These are phyloP conservation scores for Nitzschia sp. DNA, from an alignment of 108 stramenopile species.

Conservation along the genomic window DNA sequence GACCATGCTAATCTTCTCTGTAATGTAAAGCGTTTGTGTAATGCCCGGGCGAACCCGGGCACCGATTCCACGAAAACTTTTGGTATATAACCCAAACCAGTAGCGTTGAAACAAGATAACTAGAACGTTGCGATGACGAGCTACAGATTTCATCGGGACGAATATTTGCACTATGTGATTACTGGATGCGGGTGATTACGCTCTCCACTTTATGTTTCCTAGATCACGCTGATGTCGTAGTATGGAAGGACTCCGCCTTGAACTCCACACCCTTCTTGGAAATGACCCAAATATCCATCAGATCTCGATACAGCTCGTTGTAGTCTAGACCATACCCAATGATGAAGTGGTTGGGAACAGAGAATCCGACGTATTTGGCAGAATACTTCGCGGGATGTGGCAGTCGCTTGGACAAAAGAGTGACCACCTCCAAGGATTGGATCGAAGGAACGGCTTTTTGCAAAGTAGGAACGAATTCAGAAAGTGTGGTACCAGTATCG, in stretches of 20 bases:
- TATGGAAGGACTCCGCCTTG: slow-evolving; percentile 26
- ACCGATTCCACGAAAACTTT: not conserved
- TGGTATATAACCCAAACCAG: not conserved
- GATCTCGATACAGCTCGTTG: slow-evolving; percentile 65
- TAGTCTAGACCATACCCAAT: slow-evolving; percentile 69
- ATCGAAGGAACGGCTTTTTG: slow-evolving; percentile 25
- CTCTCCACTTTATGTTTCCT: no score
- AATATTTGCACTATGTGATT: no score
- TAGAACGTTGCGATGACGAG: no score
- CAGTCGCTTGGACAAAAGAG: slow-evolving; percentile 51
- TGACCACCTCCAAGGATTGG: slow-evolving; percentile 39
- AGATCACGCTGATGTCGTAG: no score
- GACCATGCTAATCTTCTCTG: slow-evolving; percentile 98
- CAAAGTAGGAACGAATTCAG: slow-evolving; percentile 42
- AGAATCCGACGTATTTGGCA: slow-evolving; percentile 65
- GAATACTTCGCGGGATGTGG: slow-evolving; percentile 14
- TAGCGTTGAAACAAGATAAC: no score
- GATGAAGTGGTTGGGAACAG: slow-evolving; percentile 63
- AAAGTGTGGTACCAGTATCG: slow-evolving; percentile 64
- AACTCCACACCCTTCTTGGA: slow-evolving; percentile 52
- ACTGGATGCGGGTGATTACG: no score
- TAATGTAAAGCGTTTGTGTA: slow-evolving; percentile 85
- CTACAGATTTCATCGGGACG: no score
- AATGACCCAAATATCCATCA: slow-evolving; percentile 62
- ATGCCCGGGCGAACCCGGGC: slow-evolving; percentile 44